Percentiles rank a stretch among this genome's conserved stretches.
Evolutionary conservation across 202 grass and related monocot species (phyloP).

Genomic region (Panicum hallii): DNA sequence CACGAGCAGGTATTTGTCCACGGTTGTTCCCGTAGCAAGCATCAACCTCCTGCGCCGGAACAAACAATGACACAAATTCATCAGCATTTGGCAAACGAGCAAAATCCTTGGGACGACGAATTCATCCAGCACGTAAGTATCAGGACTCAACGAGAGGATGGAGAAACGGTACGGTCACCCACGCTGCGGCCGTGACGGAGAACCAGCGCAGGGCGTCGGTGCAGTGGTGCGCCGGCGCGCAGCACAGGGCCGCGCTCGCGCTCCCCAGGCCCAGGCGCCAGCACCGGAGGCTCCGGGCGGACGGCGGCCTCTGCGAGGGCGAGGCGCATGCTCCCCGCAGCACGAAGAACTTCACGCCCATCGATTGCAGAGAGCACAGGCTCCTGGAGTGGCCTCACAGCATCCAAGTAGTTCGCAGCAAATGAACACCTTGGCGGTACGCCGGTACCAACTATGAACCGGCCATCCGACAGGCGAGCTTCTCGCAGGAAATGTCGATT

Average conservation of each 20-base stretch:
- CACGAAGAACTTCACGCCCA: slow-evolving; percentile 1
- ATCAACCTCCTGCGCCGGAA: slow-evolving; percentile 51
- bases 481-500: too few relatives aligned
- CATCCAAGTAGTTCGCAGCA: too few relatives aligned
- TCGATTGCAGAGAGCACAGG: background rate
- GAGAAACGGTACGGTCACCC: slow-evolving; percentile 1
- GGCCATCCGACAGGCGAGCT: too few relatives aligned
- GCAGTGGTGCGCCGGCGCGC: slow-evolving; percentile 34
- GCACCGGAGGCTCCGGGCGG: background rate
- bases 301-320: background rate
- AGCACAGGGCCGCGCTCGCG: slow-evolving; percentile 33
- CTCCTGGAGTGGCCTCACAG: too few relatives aligned
- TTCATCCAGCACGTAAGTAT: too few relatives aligned
- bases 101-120: background rate
- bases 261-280: slow-evolving; percentile 1
- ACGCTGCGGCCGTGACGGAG: slow-evolving; percentile 56
- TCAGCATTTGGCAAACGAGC: background rate
- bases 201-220: slow-evolving; percentile 50
- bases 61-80: background rate
- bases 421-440: too few relatives aligned
- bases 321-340: background rate
- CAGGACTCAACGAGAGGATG: too few relatives aligned
- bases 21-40: slow-evolving; percentile 57
- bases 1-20: slow-evolving; percentile 67
- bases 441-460: too few relatives aligned